Evolutionary conservation across 768 basidiomycete genomes (phyloP).

Genomic region (Galerina sulciceps): DNA sequence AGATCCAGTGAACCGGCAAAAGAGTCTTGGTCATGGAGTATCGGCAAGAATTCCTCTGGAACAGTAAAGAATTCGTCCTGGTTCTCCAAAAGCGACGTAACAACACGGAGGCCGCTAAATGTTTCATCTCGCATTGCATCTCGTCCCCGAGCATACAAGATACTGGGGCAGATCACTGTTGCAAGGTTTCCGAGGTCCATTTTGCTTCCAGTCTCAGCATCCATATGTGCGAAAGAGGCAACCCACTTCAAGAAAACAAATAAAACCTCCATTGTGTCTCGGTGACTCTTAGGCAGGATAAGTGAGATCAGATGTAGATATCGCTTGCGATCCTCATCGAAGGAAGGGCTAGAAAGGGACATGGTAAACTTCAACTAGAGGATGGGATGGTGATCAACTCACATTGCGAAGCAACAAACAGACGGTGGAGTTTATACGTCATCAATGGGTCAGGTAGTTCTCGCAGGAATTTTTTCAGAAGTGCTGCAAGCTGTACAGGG

Average conservation of each 20-base stretch:
- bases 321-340: constrained; percentile 78
- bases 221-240: constrained; percentile 97
- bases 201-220: constrained; percentile 96
- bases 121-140: constrained; percentile 93
- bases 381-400: constrained; percentile 32
- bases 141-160: constrained; percentile 85
- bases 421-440: constrained; percentile 90
- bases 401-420: constrained; percentile 91
- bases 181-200: constrained; percentile 98
- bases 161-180: constrained; percentile 98
- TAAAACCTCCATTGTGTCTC: constrained; percentile 96
- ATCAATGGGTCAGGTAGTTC: constrained; percentile 96
- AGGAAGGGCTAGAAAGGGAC: constrained; percentile 59
- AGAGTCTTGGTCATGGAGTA: constrained; percentile 91
- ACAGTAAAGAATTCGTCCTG: constrained; percentile 98
- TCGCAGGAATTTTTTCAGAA: constrained; percentile 96
- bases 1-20: constrained; percentile 88
- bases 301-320: constrained; percentile 86
- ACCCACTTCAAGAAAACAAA: constrained; percentile 99
- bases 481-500: constrained; percentile 94
- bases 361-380: background rate
- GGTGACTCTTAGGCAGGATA: constrained; percentile 89
- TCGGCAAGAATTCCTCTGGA: constrained; percentile 84
- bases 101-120: constrained; percentile 84
- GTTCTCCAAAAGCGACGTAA: constrained; percentile 85